Evolutionary conservation across 768 basidiomycete genomes (phyloP).

Genomic region (Auricularia cornea): DNA sequence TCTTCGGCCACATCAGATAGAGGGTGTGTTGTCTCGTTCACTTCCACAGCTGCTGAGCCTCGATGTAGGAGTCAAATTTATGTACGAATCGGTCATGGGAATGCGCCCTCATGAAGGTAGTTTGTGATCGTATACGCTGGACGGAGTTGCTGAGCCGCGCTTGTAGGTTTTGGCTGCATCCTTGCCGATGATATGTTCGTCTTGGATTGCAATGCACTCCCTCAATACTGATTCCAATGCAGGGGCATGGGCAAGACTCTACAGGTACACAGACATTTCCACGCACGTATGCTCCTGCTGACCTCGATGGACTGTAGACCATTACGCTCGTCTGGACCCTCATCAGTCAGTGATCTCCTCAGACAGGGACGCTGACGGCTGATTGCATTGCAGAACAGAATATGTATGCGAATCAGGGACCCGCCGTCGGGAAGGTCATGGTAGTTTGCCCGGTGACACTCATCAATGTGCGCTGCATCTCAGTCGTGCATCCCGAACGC

Average conservation of each 20-base stretch:
- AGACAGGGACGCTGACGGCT: neutral
- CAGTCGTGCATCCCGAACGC: no score
- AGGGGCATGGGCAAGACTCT: slow-evolving; percentile 98
- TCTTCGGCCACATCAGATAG: slow-evolving; percentile 83
- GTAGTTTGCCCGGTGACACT: slow-evolving; percentile 93
- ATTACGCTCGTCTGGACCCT: slow-evolving; percentile 91
- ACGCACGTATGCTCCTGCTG: neutral
- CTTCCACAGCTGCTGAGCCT: slow-evolving; percentile 2
- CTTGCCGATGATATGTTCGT: slow-evolving; percentile 91
- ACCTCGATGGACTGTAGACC: slow-evolving; percentile 41
- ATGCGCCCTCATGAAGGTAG: slow-evolving; percentile 66
- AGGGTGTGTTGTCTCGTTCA: slow-evolving; percentile 44
- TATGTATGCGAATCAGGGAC: slow-evolving; percentile 51
- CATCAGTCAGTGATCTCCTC: slow-evolving; percentile 50
- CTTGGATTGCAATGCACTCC: slow-evolving; percentile 1
- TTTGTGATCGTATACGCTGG: neutral
- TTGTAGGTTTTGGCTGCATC: slow-evolving; percentile 76
- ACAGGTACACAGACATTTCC: slow-evolving; percentile 40
- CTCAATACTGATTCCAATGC: slow-evolving; percentile 9
- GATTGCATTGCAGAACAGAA: slow-evolving; percentile 59
- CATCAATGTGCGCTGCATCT: slow-evolving; percentile 48
- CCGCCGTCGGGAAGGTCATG: slow-evolving; percentile 68
- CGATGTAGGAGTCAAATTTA: slow-evolving; percentile 61
- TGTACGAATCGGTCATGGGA: slow-evolving; percentile 97
- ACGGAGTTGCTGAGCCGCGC: neutral